phyloP scores from a whole-genome alignment of 2,329 filamentous ascomycete species.

The Fusarium zealandicum region DNA sequence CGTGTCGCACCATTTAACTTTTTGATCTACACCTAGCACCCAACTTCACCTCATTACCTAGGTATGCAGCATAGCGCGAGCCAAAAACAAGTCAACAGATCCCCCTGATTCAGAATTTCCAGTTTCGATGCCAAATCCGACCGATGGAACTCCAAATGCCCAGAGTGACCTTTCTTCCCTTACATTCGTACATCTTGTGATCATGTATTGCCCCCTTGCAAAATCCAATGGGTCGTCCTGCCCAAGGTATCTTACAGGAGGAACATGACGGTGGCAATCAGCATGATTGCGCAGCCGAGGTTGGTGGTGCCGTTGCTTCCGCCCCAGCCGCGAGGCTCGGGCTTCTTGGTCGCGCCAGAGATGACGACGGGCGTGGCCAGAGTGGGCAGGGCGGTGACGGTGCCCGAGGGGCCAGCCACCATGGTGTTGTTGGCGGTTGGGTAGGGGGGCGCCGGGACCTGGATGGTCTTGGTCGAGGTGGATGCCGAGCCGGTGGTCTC shows the following conservation, averaged over 20 bases:
- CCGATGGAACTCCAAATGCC: slow-evolving; percentile 29
- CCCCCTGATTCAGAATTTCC: slow-evolving; percentile 32
- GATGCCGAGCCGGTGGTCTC: slow-evolving; percentile 40
- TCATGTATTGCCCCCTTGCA: slow-evolving; percentile 1
- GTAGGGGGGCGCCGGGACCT: slow-evolving; percentile 40
- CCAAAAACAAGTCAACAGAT: slow-evolving; percentile 34
- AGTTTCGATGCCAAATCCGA: slow-evolving; percentile 36
- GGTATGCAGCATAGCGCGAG: slow-evolving; percentile 31
- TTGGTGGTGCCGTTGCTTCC: slow-evolving; percentile 43
- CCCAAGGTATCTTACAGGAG: slow-evolving; percentile 39
- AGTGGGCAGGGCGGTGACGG: slow-evolving; percentile 32
- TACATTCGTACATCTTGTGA: slow-evolving; percentile 6
- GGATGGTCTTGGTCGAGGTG: slow-evolving; percentile 46
- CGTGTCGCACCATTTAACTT: slow-evolving; percentile 23
- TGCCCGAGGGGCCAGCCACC: slow-evolving; percentile 36
- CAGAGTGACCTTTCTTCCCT: slow-evolving; percentile 4
- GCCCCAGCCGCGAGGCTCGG: slow-evolving; percentile 42
- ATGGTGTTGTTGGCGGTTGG: slow-evolving; percentile 44
- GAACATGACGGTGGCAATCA: slow-evolving; percentile 46
- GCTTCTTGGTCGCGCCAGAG: slow-evolving; percentile 46
- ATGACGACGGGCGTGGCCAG: slow-evolving; percentile 41
- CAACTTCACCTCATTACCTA: slow-evolving; percentile 36
- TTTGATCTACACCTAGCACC: slow-evolving; percentile 31
- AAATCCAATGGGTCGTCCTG: neutral
- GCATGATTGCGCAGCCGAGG: slow-evolving; percentile 48